These are phyloP conservation scores for Leccinum sublutescens DNA, from an alignment of 768 basidiomycete genomes.

Conservation along the genomic window DNA sequence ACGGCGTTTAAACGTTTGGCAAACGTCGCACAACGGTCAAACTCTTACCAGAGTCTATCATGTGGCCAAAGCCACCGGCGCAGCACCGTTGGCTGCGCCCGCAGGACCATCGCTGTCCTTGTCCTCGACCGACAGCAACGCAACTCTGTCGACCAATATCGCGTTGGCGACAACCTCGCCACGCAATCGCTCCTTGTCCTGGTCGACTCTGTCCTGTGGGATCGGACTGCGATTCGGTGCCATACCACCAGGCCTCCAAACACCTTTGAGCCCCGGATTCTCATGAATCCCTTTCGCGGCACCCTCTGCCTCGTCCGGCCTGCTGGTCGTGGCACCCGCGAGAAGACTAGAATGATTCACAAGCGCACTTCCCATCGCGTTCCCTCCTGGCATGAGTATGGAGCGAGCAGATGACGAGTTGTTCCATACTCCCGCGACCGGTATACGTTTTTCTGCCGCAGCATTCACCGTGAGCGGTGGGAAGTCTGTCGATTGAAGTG, in stretches of 20 bases:
- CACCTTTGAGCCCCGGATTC: slow-evolving; percentile 36
- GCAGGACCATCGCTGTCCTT: slow-evolving; percentile 8
- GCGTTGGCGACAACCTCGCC: slow-evolving; percentile 36
- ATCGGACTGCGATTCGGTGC: slow-evolving; percentile 15
- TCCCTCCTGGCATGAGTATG: slow-evolving; percentile 45
- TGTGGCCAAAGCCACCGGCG: slow-evolving; percentile 25
- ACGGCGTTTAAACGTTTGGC: slow-evolving; percentile 2
- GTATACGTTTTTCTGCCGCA: slow-evolving; percentile 50
- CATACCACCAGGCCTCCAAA: slow-evolving; percentile 21
- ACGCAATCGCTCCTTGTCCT: slow-evolving; percentile 36
- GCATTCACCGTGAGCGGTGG: slow-evolving; percentile 56
- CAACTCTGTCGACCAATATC: slow-evolving; percentile 38
- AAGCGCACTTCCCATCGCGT: slow-evolving; percentile 33
- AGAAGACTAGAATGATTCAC: slow-evolving; percentile 37
- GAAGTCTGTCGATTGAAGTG: slow-evolving; percentile 63
- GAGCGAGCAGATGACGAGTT: slow-evolving; percentile 53
- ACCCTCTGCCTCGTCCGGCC: slow-evolving; percentile 46
- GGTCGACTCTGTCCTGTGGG: slow-evolving; percentile 25
- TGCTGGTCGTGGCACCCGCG: slow-evolving; percentile 15
- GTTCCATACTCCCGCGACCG: slow-evolving; percentile 70
- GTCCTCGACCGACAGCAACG: slow-evolving; percentile 38
- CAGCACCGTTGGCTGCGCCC: slow-evolving; percentile 13
- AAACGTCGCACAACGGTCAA: not conserved
- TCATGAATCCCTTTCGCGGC: slow-evolving; percentile 45
- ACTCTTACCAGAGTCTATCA: slow-evolving; percentile 25